These are phyloP conservation scores for Metarhizium robertsii DNA, from an alignment of 2,329 filamentous ascomycete genomes.

Conservation along the genomic window DNA sequence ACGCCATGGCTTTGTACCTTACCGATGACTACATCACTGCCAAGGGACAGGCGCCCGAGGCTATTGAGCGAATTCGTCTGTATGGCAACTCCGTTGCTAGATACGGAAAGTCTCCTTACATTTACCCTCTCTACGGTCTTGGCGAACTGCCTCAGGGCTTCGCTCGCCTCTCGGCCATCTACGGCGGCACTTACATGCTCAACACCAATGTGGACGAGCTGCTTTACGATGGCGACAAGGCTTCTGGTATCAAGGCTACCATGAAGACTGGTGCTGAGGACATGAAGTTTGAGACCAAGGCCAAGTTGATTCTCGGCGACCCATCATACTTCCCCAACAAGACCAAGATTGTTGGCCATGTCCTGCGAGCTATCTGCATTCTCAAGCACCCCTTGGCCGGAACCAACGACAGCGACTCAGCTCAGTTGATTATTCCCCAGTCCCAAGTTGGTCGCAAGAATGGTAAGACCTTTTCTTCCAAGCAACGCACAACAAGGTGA, in stretches of 20 bases:
- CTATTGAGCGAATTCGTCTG: slow-evolving; percentile 83
- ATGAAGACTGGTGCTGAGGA: slow-evolving; percentile 76
- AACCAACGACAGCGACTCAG: slow-evolving; percentile 80
- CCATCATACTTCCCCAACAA: slow-evolving; percentile 94
- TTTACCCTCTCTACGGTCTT: slow-evolving; percentile 96
- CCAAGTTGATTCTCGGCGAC: slow-evolving; percentile 91
- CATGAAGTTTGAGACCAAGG: slow-evolving; percentile 95
- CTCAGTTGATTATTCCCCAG: slow-evolving; percentile 95
- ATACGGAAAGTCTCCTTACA: slow-evolving; percentile 98
- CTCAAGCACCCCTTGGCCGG: slow-evolving; percentile 89
- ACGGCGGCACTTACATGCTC: slow-evolving; percentile 98
- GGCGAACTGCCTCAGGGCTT: slow-evolving; percentile 97
- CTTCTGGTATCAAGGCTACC: slow-evolving; percentile 92
- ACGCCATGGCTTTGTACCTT: slow-evolving; percentile 94
- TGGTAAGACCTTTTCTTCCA: slow-evolving; percentile 44
- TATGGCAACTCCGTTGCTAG: slow-evolving; percentile 97
- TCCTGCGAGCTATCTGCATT: slow-evolving; percentile 95
- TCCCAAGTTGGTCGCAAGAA: slow-evolving; percentile 95
- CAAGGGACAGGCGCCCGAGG: slow-evolving; percentile 67
- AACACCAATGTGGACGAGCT: slow-evolving; percentile 92
- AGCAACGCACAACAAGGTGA: neutral
- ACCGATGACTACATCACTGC: slow-evolving; percentile 78
- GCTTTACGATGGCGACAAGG: slow-evolving; percentile 73
- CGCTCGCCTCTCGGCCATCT: slow-evolving; percentile 93
- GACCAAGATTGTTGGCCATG: slow-evolving; percentile 76